Conservation (phyloP, 495 filamentous ascomycete species). For the Xylaria castorea region DNA sequence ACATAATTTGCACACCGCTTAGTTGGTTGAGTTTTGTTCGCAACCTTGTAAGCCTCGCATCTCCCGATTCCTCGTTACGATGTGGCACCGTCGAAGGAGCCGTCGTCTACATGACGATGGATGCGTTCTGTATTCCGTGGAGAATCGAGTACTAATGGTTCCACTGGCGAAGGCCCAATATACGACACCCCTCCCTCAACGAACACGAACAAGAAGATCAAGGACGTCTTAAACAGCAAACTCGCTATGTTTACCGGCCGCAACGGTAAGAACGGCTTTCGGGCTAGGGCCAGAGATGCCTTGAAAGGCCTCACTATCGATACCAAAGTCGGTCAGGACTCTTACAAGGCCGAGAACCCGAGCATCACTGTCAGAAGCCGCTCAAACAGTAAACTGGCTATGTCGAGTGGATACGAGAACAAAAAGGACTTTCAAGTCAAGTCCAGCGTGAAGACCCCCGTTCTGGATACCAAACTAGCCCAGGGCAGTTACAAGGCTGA, state of each 20-base stretch:
- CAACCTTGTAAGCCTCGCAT: slow-evolving; percentile 14
- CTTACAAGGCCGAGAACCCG: neutral
- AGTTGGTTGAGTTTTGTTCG: neutral
- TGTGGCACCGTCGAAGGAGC: neutral
- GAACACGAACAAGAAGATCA: neutral
- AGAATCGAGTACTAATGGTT: neutral
- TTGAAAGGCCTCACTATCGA: slow-evolving; percentile 16
- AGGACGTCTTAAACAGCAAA: neutral
- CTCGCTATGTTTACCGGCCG: slow-evolving; percentile 2
- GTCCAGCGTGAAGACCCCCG: neutral
- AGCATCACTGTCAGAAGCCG: neutral
- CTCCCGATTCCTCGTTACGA: neutral
- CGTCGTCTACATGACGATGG: neutral
- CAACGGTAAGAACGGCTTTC: neutral
- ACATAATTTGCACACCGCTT: neutral
- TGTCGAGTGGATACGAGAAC: neutral
- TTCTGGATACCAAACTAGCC: slow-evolving; percentile 8
- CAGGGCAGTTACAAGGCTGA: neutral
- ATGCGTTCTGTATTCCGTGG: neutral
- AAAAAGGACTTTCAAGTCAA: neutral
- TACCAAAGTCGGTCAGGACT: slow-evolving; percentile 4
- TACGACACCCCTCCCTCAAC: neutral
- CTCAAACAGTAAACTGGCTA: neutral
- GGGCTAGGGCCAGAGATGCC: slow-evolving; percentile 16
- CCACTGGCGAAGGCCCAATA: slow-evolving; percentile 7